Evolutionary conservation across 257 asterid genomes (phyloP), one percentile per base, ranked within the genome.

Genomic region (Fraxinus cuspidata): DNA sequence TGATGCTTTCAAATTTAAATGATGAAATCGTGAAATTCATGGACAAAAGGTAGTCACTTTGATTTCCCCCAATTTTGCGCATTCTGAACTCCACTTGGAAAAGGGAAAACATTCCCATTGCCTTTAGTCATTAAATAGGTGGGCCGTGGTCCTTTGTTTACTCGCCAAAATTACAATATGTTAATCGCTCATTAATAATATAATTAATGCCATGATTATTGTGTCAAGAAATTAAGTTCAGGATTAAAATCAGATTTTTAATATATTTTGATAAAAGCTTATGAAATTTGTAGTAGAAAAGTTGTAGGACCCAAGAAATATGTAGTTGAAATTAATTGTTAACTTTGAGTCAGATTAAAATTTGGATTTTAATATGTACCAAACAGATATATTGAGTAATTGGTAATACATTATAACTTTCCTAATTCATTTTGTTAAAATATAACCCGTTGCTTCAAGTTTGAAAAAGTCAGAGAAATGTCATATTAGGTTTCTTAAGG

Each of bases 401-500:
- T 25, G 18, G 68, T 23, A 16, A 37, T 37, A 70, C 56, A 5
- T 70, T 70, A 4, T 70, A 19, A 18, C 19, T 13, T 70, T 38
- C 35, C 34, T 31, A 40, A 7, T 12, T n/a, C 5, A 9, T 35
- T 37, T 74, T 74, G 42, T 64, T 75, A 32, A 32, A 13, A 28
- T 70, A 23, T 21, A 16, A 71, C 28, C 29, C 66, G 67, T 80
- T 72, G 71, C 58, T 40, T 76, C 68, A 77, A 51, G 49, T 23
- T 9, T 70, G 15, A 56, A 60, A 72, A 66, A 42, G 38, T 18
- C 28, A 5, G 0, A 21, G 31, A 64, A 25, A 78, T 4, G 1
- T 31, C 51, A n/a, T n/a, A n/a, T n/a, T n/a, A n/a, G n/a, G n/a
- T 58, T 78, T 73, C 64, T 73, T 60, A 80, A 69, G 47, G 72